phyloP scores from a whole-genome alignment of 345 rosid genomes.

The Carallia pectinifolia region DNA sequence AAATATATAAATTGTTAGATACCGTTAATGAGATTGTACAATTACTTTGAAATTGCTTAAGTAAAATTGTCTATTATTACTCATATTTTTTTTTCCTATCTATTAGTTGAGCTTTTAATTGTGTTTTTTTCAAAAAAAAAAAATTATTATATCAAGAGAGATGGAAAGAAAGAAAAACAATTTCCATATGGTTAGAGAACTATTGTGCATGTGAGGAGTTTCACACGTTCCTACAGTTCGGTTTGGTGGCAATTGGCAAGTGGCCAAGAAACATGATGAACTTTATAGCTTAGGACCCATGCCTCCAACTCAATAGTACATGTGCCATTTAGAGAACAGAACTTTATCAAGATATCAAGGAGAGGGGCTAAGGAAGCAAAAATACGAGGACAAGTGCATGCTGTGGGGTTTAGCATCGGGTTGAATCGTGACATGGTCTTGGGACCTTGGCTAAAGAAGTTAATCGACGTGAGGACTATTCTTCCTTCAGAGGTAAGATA shows the following conservation, averaged over 20 bases:
- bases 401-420: background rate
- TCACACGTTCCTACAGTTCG: background rate
- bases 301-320: background rate
- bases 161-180: background rate
- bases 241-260: background rate
- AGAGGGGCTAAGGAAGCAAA: background rate
- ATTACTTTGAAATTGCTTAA: too few relatives aligned
- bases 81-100: too few relatives aligned
- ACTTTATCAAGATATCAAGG: background rate
- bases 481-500: background rate
- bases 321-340: constrained; percentile 11
- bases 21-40: too few relatives aligned
- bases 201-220: background rate
- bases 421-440: too few relatives aligned
- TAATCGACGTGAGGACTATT: background rate
- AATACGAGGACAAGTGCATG: background rate
- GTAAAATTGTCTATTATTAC: too few relatives aligned
- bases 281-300: background rate
- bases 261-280: background rate
- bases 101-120: too few relatives aligned
- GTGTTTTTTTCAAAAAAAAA: too few relatives aligned
- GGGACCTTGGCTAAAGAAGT: background rate
- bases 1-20: too few relatives aligned
- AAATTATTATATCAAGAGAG: background rate
- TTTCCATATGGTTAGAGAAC: background rate